Base-by-base conservation (phyloP, 768 basidiomycete genomes). In the Leucosporidium creatinivorum region DNA sequence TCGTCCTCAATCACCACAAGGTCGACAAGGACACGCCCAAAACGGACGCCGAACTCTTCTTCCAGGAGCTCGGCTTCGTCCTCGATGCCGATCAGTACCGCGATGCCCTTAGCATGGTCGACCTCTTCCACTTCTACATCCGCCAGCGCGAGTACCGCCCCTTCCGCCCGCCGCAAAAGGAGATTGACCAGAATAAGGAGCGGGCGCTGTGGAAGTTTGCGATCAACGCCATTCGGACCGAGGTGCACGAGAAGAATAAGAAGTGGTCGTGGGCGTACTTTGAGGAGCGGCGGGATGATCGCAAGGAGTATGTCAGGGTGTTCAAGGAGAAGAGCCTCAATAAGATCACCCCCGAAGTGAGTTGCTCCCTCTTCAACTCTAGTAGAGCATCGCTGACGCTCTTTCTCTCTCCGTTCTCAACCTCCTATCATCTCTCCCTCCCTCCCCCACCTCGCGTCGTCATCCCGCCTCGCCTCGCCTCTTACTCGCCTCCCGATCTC, bases 91-190 rank as follows among this genome's bases (percentile, higher is more conserved):
- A 93, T 72, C 96, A 99, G 78, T 99, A 97, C 77, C 85, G 91
- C 61, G 92, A 98, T 77, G 85, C 84, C 28, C 91, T 98, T 66
- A 93, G 90, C 26, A 83, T 98, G 55, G 82, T 93, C 67, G 93
- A 98, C 77, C 92, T 97, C 84, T 96, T 94, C 79, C 94, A 98
- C 77, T 87, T 97, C 68, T 96, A 94, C 78, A 83, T 87, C 56
- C 85, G 96, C 62, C 86, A 86, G 67, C 59, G 63, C 21, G 77
- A 92, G 88, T 98, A 98, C 79, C 87, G 85, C 68, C 87, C 86
- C 79, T 91, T 85, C 78, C 85, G 87, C 44, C 89, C 91, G 3
- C 76, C 80, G 55, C 82, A 84, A n/a, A 79, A 81, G 25, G 86
- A 86, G 56, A 83, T 88, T 65, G 74, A 79, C 26, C 76, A 78